A percentile compares a stretch with the other conserved stretches of the same genome.
Conservation (phyloP, 2,329 filamentous ascomycete genomes). For the Neonectria magnoliae region DNA sequence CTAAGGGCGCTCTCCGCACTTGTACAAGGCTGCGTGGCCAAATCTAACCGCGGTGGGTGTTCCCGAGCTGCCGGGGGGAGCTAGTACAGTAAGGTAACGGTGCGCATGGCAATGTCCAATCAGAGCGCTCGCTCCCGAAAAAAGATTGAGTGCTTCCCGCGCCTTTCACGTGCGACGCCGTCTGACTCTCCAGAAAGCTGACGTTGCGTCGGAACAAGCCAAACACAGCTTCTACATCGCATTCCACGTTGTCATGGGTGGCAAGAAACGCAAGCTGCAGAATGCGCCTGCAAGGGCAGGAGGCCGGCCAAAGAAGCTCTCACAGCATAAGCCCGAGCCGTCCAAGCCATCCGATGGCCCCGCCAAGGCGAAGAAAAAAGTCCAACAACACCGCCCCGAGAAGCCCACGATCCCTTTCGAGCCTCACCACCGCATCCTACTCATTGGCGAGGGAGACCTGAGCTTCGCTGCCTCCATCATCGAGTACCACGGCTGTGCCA, state of each 20-base stretch:
- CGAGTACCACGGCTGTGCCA: slow-evolving; percentile 70
- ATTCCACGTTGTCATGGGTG: slow-evolving; percentile 41
- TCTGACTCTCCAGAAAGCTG: slow-evolving; percentile 9
- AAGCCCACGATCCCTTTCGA: slow-evolving; percentile 73
- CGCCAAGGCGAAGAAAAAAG: slow-evolving; percentile 33
- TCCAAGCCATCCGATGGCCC: slow-evolving; percentile 36
- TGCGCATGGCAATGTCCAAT: slow-evolving; percentile 32
- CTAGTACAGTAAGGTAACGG: slow-evolving; percentile 38
- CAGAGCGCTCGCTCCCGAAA: slow-evolving; percentile 16
- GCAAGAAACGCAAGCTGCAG: slow-evolving; percentile 56
- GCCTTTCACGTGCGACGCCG: slow-evolving; percentile 21
- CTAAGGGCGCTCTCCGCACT: slow-evolving; percentile 36
- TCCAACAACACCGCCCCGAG: slow-evolving; percentile 36
- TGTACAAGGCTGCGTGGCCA: slow-evolving; percentile 26
- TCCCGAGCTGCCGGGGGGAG: slow-evolving; percentile 38
- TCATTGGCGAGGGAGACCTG: slow-evolving; percentile 84
- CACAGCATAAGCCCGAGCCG: slow-evolving; percentile 30
- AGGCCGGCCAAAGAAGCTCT: slow-evolving; percentile 32
- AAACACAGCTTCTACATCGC: background rate
- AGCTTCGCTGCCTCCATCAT: slow-evolving; percentile 78
- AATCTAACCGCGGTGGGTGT: slow-evolving; percentile 35
- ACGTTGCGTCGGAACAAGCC: slow-evolving; percentile 21
- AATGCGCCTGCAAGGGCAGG: slow-evolving; percentile 32
- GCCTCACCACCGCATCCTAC: slow-evolving; percentile 73
- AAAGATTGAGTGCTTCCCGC: slow-evolving; percentile 23